A percentile compares a stretch with the other conserved stretches of the same genome.
These are phyloP conservation scores for Xerocomus potaroensis DNA, from an alignment of 768 basidiomycete genomes.

Conservation along the genomic window DNA sequence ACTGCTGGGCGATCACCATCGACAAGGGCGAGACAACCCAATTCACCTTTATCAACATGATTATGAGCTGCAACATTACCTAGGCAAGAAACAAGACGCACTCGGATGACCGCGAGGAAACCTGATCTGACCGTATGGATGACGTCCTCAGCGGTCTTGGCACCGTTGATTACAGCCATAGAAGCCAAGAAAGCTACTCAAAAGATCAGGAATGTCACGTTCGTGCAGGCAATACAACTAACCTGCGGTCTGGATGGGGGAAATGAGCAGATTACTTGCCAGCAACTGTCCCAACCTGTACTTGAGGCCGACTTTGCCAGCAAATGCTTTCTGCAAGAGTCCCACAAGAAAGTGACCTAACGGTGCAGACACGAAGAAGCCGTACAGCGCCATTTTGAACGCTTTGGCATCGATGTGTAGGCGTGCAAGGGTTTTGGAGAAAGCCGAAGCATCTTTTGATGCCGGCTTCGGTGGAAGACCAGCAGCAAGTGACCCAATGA, in stretches of 20 bases:
- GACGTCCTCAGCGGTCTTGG: conserved; percentile 60
- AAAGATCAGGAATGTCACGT: background rate
- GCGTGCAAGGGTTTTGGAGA: conserved; percentile 49
- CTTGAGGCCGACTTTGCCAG: conserved; percentile 60
- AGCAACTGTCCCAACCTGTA: conserved; percentile 70
- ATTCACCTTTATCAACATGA: conserved; percentile 49
- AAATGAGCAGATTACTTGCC: conserved; percentile 69
- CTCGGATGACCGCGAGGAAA: conserved; percentile 70
- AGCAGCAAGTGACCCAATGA: conserved; percentile 70
- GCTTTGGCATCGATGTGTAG: conserved; percentile 66
- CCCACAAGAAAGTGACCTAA: conserved; percentile 73
- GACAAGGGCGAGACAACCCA: conserved; percentile 79
- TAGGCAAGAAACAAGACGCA: conserved; percentile 30
- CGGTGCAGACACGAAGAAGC: conserved; percentile 80
- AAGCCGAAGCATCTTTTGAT: conserved; percentile 49
- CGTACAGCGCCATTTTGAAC: conserved; percentile 80
- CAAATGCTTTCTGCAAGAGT: conserved; percentile 68
- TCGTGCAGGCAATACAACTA: background rate
- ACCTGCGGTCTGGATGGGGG: conserved; percentile 73
- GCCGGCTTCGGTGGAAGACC: conserved; percentile 49
- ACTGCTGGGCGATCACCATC: conserved; percentile 72
- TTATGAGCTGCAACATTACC: conserved; percentile 1
- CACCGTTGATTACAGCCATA: conserved; percentile 83
- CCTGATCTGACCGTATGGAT: conserved; percentile 64
- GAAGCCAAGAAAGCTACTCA: conserved; percentile 63